Evolutionary conservation across 331 rosid species (phyloP).

Genomic region (Quercus lobata): DNA sequence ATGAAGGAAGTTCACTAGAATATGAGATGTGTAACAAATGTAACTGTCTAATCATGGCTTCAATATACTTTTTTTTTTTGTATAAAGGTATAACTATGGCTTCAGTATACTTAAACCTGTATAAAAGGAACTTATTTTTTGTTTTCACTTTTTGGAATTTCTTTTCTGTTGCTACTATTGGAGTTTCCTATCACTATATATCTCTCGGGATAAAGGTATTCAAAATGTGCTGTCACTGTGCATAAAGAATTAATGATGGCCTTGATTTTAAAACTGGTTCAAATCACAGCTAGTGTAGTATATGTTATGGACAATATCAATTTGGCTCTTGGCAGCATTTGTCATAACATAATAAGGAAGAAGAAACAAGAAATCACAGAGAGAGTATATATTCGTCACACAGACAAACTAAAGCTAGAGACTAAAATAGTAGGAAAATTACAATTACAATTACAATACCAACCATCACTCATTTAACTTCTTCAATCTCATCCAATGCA

Average conservation of each 20-base stretch:
- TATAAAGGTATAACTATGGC: too few relatives aligned
- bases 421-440: constrained; percentile 25
- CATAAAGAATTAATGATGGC: background rate
- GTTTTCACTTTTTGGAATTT: too few relatives aligned
- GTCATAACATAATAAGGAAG: constrained; percentile 9
- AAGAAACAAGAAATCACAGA: constrained; percentile 20
- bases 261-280: background rate
- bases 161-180: too few relatives aligned
- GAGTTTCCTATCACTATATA: too few relatives aligned
- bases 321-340: constrained; percentile 1
- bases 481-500: constrained; percentile 82
- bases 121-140: too few relatives aligned
- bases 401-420: constrained; percentile 26
- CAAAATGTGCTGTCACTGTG: background rate
- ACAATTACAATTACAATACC: constrained; percentile 38
- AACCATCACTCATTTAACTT: constrained; percentile 43
- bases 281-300: background rate
- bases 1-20: too few relatives aligned
- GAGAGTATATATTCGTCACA: constrained; percentile 33
- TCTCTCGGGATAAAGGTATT: too few relatives aligned
- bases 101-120: too few relatives aligned
- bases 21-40: too few relatives aligned
- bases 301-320: background rate
- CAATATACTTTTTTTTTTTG: too few relatives aligned
- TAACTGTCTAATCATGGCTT: too few relatives aligned